Percentiles rank a stretch among this genome's conserved stretches.
These are phyloP conservation scores for Metschnikowia amazonensis DNA, from an alignment of 805 yeast genomes.

Conservation along the genomic window DNA sequence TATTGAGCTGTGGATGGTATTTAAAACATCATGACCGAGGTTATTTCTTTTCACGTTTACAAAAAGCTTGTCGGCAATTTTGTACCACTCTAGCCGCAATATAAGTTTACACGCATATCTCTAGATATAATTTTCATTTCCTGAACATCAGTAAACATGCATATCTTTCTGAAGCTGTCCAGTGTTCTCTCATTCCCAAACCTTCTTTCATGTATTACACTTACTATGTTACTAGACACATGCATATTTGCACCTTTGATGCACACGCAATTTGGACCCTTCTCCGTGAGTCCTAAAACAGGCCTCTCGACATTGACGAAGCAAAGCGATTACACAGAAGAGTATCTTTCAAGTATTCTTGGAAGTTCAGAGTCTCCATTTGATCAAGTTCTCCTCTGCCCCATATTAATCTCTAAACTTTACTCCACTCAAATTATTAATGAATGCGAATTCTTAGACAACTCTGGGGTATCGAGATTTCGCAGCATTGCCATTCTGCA, in stretches of 20 bases:
- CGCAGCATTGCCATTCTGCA: background rate
- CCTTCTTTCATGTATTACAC: slow-evolving; percentile 3
- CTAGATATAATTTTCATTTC: background rate
- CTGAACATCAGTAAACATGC: background rate
- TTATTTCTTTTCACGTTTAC: background rate
- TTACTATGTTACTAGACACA: slow-evolving; percentile 1
- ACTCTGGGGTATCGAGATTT: background rate
- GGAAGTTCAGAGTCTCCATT: background rate
- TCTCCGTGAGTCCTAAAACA: background rate
- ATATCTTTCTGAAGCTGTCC: background rate
- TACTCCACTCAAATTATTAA: background rate
- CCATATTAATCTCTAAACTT: slow-evolving; percentile 1
- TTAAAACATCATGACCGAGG: background rate
- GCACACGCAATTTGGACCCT: background rate
- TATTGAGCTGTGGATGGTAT: background rate
- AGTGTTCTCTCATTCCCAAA: background rate
- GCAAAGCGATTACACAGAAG: background rate
- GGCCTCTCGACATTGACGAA: background rate
- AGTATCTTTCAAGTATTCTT: background rate
- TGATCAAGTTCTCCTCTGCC: background rate
- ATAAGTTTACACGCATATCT: background rate
- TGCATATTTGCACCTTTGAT: slow-evolving; percentile 4
- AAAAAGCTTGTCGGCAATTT: background rate
- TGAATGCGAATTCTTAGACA: background rate
- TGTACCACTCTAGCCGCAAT: background rate